phyloP scores from a whole-genome alignment of 2,329 filamentous ascomycete genomes.

The Plenodomus lindquistii region DNA sequence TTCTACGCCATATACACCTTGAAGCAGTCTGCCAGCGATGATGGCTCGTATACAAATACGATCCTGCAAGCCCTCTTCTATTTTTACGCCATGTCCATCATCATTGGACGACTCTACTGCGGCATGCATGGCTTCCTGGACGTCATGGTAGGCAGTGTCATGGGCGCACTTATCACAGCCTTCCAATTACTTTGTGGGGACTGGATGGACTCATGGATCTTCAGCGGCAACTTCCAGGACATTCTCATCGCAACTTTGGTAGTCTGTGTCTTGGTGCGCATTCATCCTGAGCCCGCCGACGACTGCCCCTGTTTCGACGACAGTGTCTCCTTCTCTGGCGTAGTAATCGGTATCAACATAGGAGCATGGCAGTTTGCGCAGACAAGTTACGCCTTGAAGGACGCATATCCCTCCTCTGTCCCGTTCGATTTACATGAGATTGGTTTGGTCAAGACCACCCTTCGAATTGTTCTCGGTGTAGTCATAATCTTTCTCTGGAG shows the following conservation, averaged over 20 bases:
- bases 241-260: constrained; percentile 66
- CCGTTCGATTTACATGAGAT: constrained; percentile 69
- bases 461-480: constrained; percentile 78
- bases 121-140: constrained; percentile 98
- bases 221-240: constrained; percentile 57
- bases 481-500: constrained; percentile 86
- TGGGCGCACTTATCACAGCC: constrained; percentile 69
- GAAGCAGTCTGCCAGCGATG: constrained; percentile 64
- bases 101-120: constrained; percentile 90
- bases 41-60: constrained; percentile 62
- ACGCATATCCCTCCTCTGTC: constrained; percentile 61
- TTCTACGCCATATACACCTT: constrained; percentile 79
- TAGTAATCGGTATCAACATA: constrained; percentile 80
- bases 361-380: constrained; percentile 81
- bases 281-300: constrained; percentile 94
- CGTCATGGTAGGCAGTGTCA: constrained; percentile 75
- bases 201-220: constrained; percentile 71
- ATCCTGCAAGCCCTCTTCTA: constrained; percentile 72
- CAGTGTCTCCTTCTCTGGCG: constrained; percentile 88
- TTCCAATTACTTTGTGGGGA: constrained; percentile 60
- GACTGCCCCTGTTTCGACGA: constrained; percentile 98
- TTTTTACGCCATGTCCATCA: constrained; percentile 85
- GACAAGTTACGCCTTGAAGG: constrained; percentile 57
- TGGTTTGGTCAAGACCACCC: constrained; percentile 65
- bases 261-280: constrained; percentile 76